A percentile compares a stretch with the other conserved stretches of the same genome.
These are phyloP conservation scores for Cucumis melo DNA, from an alignment of 306 rosid species.

Conservation along the genomic window DNA sequence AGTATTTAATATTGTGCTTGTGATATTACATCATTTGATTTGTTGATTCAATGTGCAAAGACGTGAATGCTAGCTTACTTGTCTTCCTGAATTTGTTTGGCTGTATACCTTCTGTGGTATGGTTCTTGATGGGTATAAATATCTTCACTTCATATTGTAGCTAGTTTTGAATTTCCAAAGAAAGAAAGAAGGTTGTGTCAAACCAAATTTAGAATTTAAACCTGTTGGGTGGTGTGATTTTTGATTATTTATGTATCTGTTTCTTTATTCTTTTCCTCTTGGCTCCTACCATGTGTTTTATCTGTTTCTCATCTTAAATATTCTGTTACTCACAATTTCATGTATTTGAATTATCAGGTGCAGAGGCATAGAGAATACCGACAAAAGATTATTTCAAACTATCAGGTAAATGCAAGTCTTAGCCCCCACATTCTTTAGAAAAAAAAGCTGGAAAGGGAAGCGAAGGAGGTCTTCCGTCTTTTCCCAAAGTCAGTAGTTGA, in stretches of 20 bases:
- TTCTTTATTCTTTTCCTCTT: not conserved
- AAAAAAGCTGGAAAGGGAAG: no score
- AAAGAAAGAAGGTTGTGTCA: not conserved
- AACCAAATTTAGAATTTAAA: not conserved
- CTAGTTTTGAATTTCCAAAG: not conserved
- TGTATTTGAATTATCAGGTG: constrained; percentile 37
- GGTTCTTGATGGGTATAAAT: not conserved
- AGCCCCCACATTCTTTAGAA: no score
- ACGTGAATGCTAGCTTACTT: not conserved
- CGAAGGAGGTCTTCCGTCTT: no score
- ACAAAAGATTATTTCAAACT: constrained; percentile 44
- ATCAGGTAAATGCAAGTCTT: constrained; percentile 37
- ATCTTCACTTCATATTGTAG: not conserved
- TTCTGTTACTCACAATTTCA: not conserved
- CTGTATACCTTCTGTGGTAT: not conserved
- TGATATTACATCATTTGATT: not conserved
- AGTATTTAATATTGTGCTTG: not conserved
- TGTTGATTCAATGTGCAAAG: not conserved
- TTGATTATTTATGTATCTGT: not conserved
- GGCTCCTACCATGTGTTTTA: not conserved
- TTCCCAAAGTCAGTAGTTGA: no score
- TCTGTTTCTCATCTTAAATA: constrained; percentile 1
- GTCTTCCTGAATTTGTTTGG: not conserved
- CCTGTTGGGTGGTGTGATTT: not conserved
- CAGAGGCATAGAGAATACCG: constrained; percentile 72